Percentiles rank a stretch among this genome's conserved stretches.
Evolutionary conservation across 371 early-diverging fungal species (phyloP).

Genomic region (Entomophthora muscae): DNA sequence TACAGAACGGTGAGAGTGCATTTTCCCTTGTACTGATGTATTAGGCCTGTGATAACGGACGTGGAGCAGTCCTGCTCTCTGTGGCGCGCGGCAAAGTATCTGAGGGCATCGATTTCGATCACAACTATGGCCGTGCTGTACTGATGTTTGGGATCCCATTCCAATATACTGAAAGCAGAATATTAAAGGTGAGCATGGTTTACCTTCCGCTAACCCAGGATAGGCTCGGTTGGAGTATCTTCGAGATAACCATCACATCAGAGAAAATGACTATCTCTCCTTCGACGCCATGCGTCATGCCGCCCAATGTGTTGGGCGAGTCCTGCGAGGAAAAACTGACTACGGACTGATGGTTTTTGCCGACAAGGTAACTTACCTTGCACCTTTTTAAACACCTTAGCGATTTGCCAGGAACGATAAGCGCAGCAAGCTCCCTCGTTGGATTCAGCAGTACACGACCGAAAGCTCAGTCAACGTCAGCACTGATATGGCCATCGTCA

Average conservation of each 20-base stretch:
- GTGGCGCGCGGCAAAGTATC: conserved; percentile 99
- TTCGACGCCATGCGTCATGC: conserved; percentile 99
- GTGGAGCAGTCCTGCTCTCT: conserved; percentile 95
- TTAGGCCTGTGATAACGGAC: conserved; percentile 94
- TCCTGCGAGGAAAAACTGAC: conserved; percentile 95
- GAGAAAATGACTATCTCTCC: conserved; percentile 97
- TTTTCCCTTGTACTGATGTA: background rate
- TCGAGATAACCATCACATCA: conserved; percentile 78
- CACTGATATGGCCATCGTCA: conserved; percentile 95
- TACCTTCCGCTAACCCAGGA: background rate
- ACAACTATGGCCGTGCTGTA: conserved; percentile 97
- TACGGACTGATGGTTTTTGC: conserved; percentile 99
- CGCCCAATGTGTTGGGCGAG: conserved; percentile 98
- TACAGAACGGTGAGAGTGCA: conserved; percentile 53
- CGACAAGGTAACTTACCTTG: conserved; percentile 48
- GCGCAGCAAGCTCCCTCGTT: conserved; percentile 91
- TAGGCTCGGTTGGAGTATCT: conserved; percentile 91
- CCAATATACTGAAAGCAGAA: conserved; percentile 95
- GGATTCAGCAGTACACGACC: conserved; percentile 89
- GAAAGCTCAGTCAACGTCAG: conserved; percentile 86
- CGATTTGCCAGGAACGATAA: conserved; percentile 92
- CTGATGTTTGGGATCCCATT: conserved; percentile 99
- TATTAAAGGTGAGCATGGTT: conserved; percentile 43
- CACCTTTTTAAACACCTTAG: conserved; percentile 15
- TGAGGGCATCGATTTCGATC: conserved; percentile 99